phyloP scores from a whole-genome alignment of 345 rosid species.

The Aquilaria malaccensis region DNA sequence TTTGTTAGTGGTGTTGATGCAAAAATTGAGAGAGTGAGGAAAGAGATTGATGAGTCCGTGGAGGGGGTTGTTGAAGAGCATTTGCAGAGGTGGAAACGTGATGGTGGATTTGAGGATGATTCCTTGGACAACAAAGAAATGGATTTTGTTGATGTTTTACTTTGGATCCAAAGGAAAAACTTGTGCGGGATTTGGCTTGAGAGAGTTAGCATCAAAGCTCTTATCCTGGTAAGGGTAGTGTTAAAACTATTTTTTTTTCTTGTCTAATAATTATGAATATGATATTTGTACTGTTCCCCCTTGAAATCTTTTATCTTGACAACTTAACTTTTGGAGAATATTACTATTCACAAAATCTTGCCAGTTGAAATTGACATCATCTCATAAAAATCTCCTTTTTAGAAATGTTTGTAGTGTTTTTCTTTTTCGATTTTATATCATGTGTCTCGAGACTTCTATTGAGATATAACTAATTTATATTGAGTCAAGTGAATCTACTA shows the following conservation, averaged over 20 bases:
- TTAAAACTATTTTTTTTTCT: no score
- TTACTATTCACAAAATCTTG: not conserved
- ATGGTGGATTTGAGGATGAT: not conserved
- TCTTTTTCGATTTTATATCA: no score
- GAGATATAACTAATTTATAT: no score
- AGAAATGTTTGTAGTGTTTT: no score
- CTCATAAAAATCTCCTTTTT: no score
- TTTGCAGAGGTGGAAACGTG: not conserved
- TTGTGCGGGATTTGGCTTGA: slow-evolving; percentile 20
- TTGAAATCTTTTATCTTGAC: no score
- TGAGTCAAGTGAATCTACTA: no score
- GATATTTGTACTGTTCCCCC: no score
- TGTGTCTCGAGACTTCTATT: no score
- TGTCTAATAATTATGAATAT: no score
- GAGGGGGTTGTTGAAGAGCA: slow-evolving; percentile 25
- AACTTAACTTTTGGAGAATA: not conserved
- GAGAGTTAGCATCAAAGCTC: slow-evolving; percentile 30
- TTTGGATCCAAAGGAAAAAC: slow-evolving; percentile 26
- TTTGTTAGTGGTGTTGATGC: slow-evolving; percentile 13
- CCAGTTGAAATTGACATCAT: no score
- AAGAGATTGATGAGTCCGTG: slow-evolving; percentile 23
- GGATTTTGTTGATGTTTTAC: slow-evolving; percentile 27
- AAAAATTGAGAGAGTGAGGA: slow-evolving; percentile 1
- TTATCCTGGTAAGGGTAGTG: slow-evolving; percentile 21
- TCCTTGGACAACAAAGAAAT: not conserved